These are phyloP conservation scores for Crithidia thermophila DNA, from an alignment of 208 protist species.

Conservation along the genomic window DNA sequence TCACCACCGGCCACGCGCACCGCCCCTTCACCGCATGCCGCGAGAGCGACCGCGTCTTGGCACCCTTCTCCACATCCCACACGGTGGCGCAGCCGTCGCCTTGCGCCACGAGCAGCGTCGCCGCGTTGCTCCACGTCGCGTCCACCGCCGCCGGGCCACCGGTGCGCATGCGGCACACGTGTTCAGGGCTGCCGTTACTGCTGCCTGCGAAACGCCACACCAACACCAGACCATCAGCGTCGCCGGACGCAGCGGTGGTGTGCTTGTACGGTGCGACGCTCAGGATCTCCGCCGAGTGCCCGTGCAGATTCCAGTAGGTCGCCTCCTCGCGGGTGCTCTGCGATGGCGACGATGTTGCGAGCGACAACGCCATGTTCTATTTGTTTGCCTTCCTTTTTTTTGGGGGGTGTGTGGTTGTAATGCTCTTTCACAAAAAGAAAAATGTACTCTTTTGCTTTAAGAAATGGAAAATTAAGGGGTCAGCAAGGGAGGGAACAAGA, in stretches of 20 bases:
- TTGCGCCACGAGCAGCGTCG: conserved; percentile 59
- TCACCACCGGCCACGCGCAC: conserved; percentile 80
- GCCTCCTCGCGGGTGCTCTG: not conserved
- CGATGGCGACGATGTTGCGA: conserved; percentile 28
- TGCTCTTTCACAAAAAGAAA: too few species aligned
- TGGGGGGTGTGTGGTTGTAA: too few species aligned
- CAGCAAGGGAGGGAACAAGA: conserved; percentile 1
- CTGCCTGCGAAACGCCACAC: conserved; percentile 50
- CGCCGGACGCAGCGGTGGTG: conserved; percentile 63
- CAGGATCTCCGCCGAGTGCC: conserved; percentile 68
- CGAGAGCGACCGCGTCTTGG: conserved; percentile 30
- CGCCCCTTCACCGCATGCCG: conserved; percentile 41
- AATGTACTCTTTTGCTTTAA: not conserved
- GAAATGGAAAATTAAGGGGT: not conserved
- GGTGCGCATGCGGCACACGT: conserved; percentile 63
- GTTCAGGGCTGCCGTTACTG: conserved; percentile 33
- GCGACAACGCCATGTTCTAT: conserved; percentile 41
- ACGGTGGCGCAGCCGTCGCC: conserved; percentile 64
- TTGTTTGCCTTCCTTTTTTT: too few species aligned
- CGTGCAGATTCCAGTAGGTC: conserved; percentile 54
- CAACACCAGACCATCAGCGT: conserved; percentile 50
- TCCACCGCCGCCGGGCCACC: conserved; percentile 67
- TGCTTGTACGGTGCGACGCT: conserved; percentile 29
- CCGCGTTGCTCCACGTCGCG: conserved; percentile 42
- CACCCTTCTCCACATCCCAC: conserved; percentile 70